phyloP scores from a whole-genome alignment of 345 rosid genomes.

The Citrus trifoliata region DNA sequence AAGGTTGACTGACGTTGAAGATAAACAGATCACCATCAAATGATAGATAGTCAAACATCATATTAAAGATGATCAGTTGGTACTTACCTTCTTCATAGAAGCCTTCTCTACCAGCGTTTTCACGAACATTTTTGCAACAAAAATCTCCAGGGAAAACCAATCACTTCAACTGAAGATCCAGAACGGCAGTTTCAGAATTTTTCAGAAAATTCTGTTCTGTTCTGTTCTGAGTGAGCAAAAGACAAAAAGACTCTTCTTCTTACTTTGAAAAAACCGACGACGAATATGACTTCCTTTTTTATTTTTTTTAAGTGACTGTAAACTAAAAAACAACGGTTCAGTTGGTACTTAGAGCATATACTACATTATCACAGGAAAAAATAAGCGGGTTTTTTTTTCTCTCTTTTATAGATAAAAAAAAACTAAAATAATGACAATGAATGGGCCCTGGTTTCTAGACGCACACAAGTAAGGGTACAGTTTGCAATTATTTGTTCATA shows the following conservation, averaged over 20 bases:
- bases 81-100: constrained; percentile 29
- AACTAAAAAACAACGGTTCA: constrained; percentile 17
- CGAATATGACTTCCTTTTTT: neutral
- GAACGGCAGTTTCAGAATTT: neutral
- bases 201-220: neutral
- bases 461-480: neutral
- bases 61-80: neutral
- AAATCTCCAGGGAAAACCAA: no score
- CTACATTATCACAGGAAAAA: neutral
- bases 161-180: neutral
- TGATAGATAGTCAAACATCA: no score
- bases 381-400: constrained; percentile 16
- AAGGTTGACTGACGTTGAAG: neutral
- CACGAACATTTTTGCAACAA: constrained; percentile 39
- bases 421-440: neutral
- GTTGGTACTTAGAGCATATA: constrained; percentile 4
- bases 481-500: neutral
- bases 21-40: neutral
- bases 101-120: constrained; percentile 73
- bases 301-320: no score
- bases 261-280: constrained; percentile 29
- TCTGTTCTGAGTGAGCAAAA: neutral
- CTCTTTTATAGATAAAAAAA: neutral
- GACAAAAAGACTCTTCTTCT: neutral
- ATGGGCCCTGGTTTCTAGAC: neutral